These are phyloP conservation scores for Malus hybrid DNA, from an alignment of 331 rosid species.

Conservation along the genomic window DNA sequence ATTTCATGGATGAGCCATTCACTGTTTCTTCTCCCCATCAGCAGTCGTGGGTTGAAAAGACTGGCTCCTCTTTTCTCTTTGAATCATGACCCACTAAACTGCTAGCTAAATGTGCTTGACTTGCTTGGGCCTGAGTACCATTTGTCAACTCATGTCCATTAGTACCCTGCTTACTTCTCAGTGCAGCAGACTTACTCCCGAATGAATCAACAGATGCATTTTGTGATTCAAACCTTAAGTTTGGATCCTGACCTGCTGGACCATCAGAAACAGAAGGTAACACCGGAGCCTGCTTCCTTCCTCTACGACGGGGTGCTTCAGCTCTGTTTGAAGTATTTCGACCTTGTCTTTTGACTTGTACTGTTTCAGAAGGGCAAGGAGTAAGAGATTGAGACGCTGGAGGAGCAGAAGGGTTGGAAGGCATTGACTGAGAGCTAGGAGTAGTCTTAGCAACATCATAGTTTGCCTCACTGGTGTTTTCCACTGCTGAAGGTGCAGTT, in stretches of 20 bases:
- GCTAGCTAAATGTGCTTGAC: conserved; percentile 33
- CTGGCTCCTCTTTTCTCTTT: conserved; percentile 59
- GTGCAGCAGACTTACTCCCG: conserved; percentile 28
- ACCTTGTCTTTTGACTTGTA: conserved; percentile 62
- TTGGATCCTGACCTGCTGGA: conserved; percentile 44
- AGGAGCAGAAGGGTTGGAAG: conserved; percentile 24
- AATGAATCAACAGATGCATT: conserved; percentile 35
- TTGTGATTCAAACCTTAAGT: conserved; percentile 34
- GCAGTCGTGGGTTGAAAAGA: conserved; percentile 46
- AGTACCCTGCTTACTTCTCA: conserved; percentile 32
- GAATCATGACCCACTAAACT: conserved; percentile 32
- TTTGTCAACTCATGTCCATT: conserved; percentile 33
- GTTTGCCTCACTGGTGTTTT: conserved; percentile 14
- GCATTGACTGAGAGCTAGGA: conserved; percentile 27
- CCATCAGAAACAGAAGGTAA: conserved; percentile 33
- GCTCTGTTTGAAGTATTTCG: conserved; percentile 64
- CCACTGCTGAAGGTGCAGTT: conserved; percentile 26
- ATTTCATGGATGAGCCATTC: not conserved
- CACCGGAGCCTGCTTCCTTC: conserved; percentile 41
- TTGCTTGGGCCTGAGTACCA: conserved; percentile 42
- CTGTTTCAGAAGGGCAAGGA: conserved; percentile 38
- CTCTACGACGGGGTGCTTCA: conserved; percentile 80
- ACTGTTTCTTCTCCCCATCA: conserved; percentile 9
- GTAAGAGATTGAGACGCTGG: conserved; percentile 32
- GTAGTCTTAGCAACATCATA: conserved; percentile 32